These are phyloP conservation scores for Tylopilus subfusipes DNA, from an alignment of 768 basidiomycete species.

Conservation along the genomic window DNA sequence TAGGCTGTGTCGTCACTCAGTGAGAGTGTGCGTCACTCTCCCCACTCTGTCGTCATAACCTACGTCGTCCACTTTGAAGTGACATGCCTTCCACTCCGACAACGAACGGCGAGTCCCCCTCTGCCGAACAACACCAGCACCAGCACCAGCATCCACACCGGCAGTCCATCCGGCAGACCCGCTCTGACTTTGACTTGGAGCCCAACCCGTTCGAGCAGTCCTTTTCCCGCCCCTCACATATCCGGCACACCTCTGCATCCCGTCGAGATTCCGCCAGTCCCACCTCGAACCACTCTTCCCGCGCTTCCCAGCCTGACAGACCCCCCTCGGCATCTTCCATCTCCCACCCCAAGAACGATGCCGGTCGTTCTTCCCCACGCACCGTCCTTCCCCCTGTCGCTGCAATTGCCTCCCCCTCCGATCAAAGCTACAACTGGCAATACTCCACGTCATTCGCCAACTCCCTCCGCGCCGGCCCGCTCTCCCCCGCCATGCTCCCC, in stretches of 20 bases:
- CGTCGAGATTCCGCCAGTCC: conserved; percentile 32
- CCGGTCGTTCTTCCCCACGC: conserved; percentile 43
- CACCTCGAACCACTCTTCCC: conserved; percentile 36
- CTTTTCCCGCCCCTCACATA: conserved; percentile 64
- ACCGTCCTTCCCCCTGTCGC: conserved; percentile 81
- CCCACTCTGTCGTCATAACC: conserved; percentile 20
- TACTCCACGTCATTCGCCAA: conserved; percentile 60
- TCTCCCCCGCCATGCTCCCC: conserved; percentile 94
- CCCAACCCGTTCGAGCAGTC: conserved; percentile 96
- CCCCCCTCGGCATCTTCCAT: conserved; percentile 34
- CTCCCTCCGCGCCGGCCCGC: conserved; percentile 87
- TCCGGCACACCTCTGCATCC: conserved; percentile 40
- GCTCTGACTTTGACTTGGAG: conserved; percentile 72
- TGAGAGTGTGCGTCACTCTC: conserved; percentile 15
- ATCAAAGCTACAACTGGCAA: conserved; percentile 53
- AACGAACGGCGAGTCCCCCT: conserved; percentile 36
- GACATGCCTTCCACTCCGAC: conserved; percentile 28
- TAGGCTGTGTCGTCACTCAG: conserved; percentile 19
- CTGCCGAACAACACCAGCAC: background rate
- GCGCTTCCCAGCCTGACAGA: conserved; percentile 33
- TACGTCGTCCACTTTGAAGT: background rate
- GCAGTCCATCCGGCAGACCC: conserved; percentile 40
- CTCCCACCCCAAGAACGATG: conserved; percentile 29
- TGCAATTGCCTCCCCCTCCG: conserved; percentile 60
- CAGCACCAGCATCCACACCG: conserved; percentile 13